phyloP scores from a whole-genome alignment of 352 stramenopile genomes.

The Phytopythium kandeliae region DNA sequence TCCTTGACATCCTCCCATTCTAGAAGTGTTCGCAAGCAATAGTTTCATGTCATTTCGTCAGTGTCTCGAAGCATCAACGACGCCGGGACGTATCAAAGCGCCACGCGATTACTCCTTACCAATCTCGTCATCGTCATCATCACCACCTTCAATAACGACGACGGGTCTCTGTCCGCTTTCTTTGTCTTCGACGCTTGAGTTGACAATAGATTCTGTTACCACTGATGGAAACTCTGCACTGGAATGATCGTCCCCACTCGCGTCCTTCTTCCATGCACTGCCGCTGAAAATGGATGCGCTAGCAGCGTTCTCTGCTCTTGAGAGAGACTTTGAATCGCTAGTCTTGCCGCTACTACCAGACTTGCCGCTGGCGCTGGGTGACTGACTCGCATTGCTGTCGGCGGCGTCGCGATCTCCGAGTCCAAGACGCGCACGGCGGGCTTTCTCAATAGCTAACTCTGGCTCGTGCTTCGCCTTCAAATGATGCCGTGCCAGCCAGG shows the following conservation, averaged over 20 bases:
- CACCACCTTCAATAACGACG: conserved; percentile 8
- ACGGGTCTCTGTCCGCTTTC: not conserved
- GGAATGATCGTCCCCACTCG: too few species aligned
- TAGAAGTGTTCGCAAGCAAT: conserved; percentile 4
- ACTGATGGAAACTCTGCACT: too few species aligned
- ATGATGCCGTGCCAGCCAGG: conserved; percentile 35
- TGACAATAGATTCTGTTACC: too few species aligned
- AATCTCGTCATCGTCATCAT: conserved; percentile 34
- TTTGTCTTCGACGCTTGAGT: too few species aligned
- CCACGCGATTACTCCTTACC: not conserved
- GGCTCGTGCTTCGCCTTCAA: conserved; percentile 34
- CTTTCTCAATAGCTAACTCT: conserved; percentile 36
- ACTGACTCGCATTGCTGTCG: not conserved
- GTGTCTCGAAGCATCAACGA: not conserved
- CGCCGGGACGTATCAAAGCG: not conserved
- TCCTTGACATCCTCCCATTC: conserved; percentile 22
- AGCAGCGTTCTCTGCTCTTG: too few species aligned
- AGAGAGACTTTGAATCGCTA: too few species aligned
- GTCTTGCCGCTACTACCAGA: not conserved
- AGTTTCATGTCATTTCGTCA: not conserved
- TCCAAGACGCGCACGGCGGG: conserved; percentile 21
- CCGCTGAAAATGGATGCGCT: too few species aligned
- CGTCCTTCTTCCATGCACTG: too few species aligned
- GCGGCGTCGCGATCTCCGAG: conserved; percentile 1
- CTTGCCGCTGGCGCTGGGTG: too few species aligned